Evolutionary conservation across 441 rosid species (phyloP).

Genomic region (Populus hybrid): DNA sequence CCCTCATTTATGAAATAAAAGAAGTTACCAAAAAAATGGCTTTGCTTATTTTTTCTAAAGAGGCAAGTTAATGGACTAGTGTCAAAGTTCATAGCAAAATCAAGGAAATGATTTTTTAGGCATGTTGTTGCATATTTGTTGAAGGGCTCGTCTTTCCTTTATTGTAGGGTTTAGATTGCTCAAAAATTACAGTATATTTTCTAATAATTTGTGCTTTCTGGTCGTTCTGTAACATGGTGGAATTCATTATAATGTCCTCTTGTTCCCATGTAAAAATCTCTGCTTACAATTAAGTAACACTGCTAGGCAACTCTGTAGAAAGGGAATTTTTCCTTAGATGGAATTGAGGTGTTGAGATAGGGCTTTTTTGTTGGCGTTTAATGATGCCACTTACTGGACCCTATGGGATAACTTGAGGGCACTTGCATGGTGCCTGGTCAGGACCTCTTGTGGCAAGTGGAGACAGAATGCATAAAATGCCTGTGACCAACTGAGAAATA

Average conservation of each 20-base stretch:
- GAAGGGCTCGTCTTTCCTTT: neutral
- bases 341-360: conserved; percentile 7
- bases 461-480: neutral
- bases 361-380: conserved; percentile 5
- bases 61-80: no score
- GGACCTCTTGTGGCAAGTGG: neutral
- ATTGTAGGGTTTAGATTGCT: neutral
- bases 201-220: neutral
- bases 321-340: neutral
- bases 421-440: neutral
- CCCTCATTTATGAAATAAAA: no score
- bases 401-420: neutral
- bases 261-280: neutral
- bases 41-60: neutral
- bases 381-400: neutral
- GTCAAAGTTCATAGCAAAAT: neutral
- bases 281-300: neutral
- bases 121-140: neutral
- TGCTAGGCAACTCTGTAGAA: neutral
- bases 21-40: no score
- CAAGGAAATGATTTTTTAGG: neutral
- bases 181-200: neutral
- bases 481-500: neutral
- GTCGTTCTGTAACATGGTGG: neutral
- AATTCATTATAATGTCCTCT: neutral